Conservation (phyloP, 257 asterid species). For the Verbascum thapsus region DNA sequence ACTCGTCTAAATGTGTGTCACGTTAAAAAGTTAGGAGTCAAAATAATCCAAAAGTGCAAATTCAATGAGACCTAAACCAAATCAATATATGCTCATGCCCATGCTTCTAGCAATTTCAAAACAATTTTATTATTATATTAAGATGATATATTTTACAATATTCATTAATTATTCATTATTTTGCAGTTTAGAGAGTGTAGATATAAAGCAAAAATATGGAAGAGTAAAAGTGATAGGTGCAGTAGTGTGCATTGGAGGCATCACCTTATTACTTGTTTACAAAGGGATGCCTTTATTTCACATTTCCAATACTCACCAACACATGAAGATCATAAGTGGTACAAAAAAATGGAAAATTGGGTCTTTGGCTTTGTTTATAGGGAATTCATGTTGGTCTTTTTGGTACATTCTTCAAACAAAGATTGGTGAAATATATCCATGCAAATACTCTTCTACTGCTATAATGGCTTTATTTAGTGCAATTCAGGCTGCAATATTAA, state of each 20-base stretch:
- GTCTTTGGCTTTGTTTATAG: slow-evolving; percentile 53
- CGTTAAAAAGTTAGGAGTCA: too few species aligned
- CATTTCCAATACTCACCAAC: slow-evolving; percentile 33
- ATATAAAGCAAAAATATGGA: slow-evolving; percentile 49
- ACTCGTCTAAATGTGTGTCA: too few species aligned
- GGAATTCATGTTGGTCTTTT: slow-evolving; percentile 66
- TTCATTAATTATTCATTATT: too few species aligned
- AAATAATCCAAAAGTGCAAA: too few species aligned
- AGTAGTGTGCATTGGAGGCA: slow-evolving; percentile 67
- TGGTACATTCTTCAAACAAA: slow-evolving; percentile 69
- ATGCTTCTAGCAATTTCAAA: too few species aligned
- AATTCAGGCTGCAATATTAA: slow-evolving; percentile 54
- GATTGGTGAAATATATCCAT: slow-evolving; percentile 61
- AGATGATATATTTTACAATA: too few species aligned
- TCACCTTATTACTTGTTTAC: slow-evolving; percentile 43
- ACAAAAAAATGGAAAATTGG: slow-evolving; percentile 56
- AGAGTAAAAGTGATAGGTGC: slow-evolving; percentile 63
- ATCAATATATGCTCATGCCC: too few species aligned
- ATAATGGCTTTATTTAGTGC: slow-evolving; percentile 75
- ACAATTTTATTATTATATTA: too few species aligned
- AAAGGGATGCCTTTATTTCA: slow-evolving; percentile 59
- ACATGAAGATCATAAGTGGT: slow-evolving; percentile 12
- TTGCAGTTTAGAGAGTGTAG: slow-evolving; percentile 58
- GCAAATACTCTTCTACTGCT: slow-evolving; percentile 71
- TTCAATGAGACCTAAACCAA: too few species aligned